phyloP scores from a whole-genome alignment of 345 rosid species.

The Populus deltoides region DNA sequence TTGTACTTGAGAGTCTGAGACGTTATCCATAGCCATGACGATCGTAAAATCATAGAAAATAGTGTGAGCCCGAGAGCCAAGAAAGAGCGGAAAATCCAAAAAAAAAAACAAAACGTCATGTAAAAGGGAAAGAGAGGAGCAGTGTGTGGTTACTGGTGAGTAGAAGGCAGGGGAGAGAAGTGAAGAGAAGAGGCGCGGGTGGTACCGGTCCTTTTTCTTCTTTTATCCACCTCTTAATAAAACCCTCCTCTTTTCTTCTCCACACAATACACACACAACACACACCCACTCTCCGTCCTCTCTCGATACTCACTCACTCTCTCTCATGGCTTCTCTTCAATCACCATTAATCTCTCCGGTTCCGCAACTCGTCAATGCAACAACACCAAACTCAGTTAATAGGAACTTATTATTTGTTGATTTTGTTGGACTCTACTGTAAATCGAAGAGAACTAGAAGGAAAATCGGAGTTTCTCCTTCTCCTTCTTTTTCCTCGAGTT shows the following conservation, averaged over 20 bases:
- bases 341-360: slow-evolving; percentile 7
- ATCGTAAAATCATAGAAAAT: too few relatives aligned
- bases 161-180: slow-evolving; percentile 10
- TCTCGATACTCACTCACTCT: slow-evolving; percentile 36
- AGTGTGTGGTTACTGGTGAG: slow-evolving; percentile 14
- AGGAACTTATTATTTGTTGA: slow-evolving; percentile 52
- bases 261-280: slow-evolving; percentile 12
- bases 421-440: slow-evolving; percentile 56
- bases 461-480: slow-evolving; percentile 34
- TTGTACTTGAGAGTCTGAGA: too few relatives aligned
- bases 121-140: not conserved
- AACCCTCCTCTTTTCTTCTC: slow-evolving; percentile 22
- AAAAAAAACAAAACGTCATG: not conserved
- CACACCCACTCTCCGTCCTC: slow-evolving; percentile 13
- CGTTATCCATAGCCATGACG: too few relatives aligned
- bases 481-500: slow-evolving; percentile 17
- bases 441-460: slow-evolving; percentile 48
- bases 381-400: slow-evolving; percentile 40
- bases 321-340: slow-evolving; percentile 15
- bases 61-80: not conserved
- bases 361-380: slow-evolving; percentile 2
- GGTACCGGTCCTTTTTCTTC: slow-evolving; percentile 44
- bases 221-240: not conserved
- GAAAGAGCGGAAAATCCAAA: not conserved
- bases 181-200: slow-evolving; percentile 42